Base-by-base conservation (phyloP, 805 yeast genomes). In the Metschnikowia bowlesiae region DNA sequence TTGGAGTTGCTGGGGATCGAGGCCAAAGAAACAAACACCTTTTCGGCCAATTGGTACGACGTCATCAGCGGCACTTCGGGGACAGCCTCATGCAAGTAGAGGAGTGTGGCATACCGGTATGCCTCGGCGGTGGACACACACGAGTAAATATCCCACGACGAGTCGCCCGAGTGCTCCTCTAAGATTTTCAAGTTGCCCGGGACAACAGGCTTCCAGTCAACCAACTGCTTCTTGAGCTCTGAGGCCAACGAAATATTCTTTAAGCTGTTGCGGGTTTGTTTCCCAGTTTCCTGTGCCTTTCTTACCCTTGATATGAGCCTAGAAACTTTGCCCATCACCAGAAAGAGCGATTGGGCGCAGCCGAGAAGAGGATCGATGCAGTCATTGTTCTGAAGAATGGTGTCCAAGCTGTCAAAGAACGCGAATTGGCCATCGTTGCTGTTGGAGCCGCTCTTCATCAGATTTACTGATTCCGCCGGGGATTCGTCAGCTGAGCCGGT, bases 121-220 rank as follows among this genome's bases (percentile, higher is more conserved):
- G 88, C 84, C 59, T 84, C 89, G 2, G 89, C 88, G 0, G 88
- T 84, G 1, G 87, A 79, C 28, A 84, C 70, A 51, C 85, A 80
- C 8, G 85, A 77, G 4, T 83, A 67, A 31, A 81, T 60, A 55
- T 83, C 89, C 71, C 83, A 78, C 2, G 71, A 63, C 0, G 66
- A 44, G 13, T 52, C 52, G 8, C 53, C 30, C 29, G 37, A 43
- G 5, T 53, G 46, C 11, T 61, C 64, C 4, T 57, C 58, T 6
- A 79, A 73, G 51, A 65, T 64, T 14, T 65, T 53, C 57, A 71
- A 66, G 11, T 67, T 62, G 8, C 73, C 59, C 2, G 75, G 62
- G 9, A 70, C 66, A 3, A 72, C 68, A 2, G 88, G 85, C 55
- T 70, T 70, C 89, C 89, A 84, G 8, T 66, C 66, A 44, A 76